Evolutionary conservation across 2,329 filamentous ascomycete genomes (phyloP).

Genomic region (Aspergillus unguis): DNA sequence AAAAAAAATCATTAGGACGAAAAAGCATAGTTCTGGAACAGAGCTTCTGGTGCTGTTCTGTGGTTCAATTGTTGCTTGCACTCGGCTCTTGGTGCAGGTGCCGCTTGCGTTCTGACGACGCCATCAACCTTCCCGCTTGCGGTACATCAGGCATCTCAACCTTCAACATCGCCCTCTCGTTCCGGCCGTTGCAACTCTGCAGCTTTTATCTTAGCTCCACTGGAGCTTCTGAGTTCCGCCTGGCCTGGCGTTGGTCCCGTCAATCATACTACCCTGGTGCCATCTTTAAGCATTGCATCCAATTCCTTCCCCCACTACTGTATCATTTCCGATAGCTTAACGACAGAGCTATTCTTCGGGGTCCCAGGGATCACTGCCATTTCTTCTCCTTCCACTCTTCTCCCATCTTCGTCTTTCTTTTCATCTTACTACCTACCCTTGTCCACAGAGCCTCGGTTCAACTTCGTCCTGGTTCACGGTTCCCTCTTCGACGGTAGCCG

Average conservation of each 20-base stretch:
- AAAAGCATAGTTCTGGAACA: slow-evolving; percentile 20
- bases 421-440: slow-evolving; percentile 15
- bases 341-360: slow-evolving; percentile 8
- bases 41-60: neutral
- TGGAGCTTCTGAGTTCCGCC: slow-evolving; percentile 18
- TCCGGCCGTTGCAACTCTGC: slow-evolving; percentile 6
- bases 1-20: slow-evolving; percentile 1
- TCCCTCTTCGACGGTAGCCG: slow-evolving; percentile 22
- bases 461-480: slow-evolving; percentile 25
- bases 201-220: slow-evolving; percentile 20
- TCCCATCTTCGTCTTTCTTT: slow-evolving; percentile 19
- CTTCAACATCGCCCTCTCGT: slow-evolving; percentile 1
- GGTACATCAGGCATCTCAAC: slow-evolving; percentile 11
- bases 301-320: slow-evolving; percentile 18
- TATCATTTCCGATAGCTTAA: slow-evolving; percentile 19
- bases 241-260: slow-evolving; percentile 15
- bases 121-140: slow-evolving; percentile 31
- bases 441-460: slow-evolving; percentile 17
- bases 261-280: slow-evolving; percentile 25
- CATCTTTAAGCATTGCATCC: slow-evolving; percentile 21
- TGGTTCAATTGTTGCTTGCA: slow-evolving; percentile 15
- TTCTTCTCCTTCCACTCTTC: slow-evolving; percentile 19
- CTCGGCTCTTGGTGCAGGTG: slow-evolving; percentile 23
- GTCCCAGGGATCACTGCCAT: slow-evolving; percentile 27
- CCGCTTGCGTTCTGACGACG: slow-evolving; percentile 38